Evolutionary conservation across 2,329 filamentous ascomycete genomes (phyloP), one percentile per base, ranked within the genome.

Genomic region (Parascedosporium putredinis): DNA sequence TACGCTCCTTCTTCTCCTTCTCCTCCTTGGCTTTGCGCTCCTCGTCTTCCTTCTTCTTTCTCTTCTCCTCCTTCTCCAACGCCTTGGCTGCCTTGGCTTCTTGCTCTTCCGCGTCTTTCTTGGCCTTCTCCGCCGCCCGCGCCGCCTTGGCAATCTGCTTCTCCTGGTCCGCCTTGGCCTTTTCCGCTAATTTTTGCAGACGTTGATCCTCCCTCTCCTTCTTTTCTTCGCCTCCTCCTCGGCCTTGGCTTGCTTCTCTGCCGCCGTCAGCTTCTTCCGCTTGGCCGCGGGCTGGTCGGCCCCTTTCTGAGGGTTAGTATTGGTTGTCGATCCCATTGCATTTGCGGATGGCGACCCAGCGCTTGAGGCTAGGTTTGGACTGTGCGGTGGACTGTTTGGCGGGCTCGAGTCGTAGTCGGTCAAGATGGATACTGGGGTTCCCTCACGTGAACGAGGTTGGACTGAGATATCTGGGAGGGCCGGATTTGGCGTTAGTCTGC

Each of bases 11-110:
- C 55, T 69, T 77, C 22, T 72, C 70, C 56, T 74, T 71, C 44
- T 69, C 67, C 31, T 69, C 64, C 52, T 67, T 62, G 2, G 61
- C 45, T 45, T 61, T 63, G 40, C 65, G 58, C 42, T 66, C 58
- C 49, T 73, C 72, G 38, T 76, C 73, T 36, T 77, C 74, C 57
- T 73, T 75, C 55, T 74, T 70, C 25, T 65, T 65, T 56, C 67
- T 71, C 59, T 74, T 75, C 52, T 68, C 68, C 12, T 68, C 67
- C 9, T 64, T 65, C 53, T 74, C 70, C 43, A 68, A 64, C 38
- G 60, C 59, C 50, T 62, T 65, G 34, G 67, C 63, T 0, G 65
- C 67, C 54, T 64, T 65, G 6, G 59, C 50, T 47, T 62, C 58
- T 18, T 66, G 66, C 49, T 73, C 70, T 46, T 69, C 65, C 51